phyloP scores from a whole-genome alignment of 2,329 filamentous ascomycete genomes.

The Monosporascus ibericus region DNA sequence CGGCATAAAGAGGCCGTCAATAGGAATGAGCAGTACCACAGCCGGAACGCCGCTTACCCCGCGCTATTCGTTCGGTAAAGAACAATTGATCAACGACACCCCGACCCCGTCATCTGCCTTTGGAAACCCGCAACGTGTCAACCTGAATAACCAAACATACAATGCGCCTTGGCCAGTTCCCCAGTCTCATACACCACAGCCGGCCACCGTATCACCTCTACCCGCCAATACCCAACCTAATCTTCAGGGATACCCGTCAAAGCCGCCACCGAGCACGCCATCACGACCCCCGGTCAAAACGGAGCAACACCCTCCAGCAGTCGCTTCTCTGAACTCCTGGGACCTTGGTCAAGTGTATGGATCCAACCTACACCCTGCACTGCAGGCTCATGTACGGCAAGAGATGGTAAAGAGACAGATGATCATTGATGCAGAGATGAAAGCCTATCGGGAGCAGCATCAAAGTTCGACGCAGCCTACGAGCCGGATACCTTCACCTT shows the following conservation, averaged over 20 bases:
- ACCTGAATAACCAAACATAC: background rate
- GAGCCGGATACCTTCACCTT: background rate
- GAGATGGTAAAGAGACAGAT: conserved; percentile 19
- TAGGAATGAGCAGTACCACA: conserved; percentile 8
- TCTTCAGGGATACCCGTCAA: conserved; percentile 2
- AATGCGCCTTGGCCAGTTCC: conserved; percentile 1
- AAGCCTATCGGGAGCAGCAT: background rate
- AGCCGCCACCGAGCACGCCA: conserved; percentile 1
- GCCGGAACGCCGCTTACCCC: conserved; percentile 7
- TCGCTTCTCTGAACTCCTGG: conserved; percentile 4
- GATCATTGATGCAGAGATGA: conserved; percentile 7
- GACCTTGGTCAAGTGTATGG: conserved; percentile 7
- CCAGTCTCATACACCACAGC: background rate
- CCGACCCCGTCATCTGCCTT: background rate
- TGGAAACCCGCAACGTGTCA: background rate
- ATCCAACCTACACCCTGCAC: conserved; percentile 23
- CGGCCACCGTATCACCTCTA: background rate
- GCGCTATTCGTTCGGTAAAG: conserved; percentile 10
- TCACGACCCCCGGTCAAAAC: background rate
- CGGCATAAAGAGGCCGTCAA: conserved; percentile 17
- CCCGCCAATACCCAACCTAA: background rate
- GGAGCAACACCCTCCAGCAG: conserved; percentile 3
- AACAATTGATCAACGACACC: conserved; percentile 1
- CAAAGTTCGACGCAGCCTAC: background rate
- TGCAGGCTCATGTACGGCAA: conserved; percentile 24